Base-by-base conservation (phyloP, 495 filamentous ascomycete genomes). In the Penicillium maclennaniae region DNA sequence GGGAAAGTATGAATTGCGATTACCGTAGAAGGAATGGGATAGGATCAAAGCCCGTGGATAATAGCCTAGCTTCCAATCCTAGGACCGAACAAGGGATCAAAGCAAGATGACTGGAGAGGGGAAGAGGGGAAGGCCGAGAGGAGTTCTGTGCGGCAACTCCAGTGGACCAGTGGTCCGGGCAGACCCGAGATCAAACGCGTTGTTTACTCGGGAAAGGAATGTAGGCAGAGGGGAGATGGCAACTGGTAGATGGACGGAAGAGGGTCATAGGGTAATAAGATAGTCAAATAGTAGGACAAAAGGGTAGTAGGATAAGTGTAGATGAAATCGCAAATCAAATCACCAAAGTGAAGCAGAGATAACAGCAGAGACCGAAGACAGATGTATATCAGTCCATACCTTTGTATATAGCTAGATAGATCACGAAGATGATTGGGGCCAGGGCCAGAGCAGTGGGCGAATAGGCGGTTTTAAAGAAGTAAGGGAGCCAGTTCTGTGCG, bases 101-200 rank as follows among this genome's bases (percentile, higher is more conserved):
- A 58, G 59, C 42, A 40, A 46, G 66, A 61, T 71, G 67, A 71
- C 60, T 65, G 61, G 70, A 54, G 47, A 34, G 31, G 31, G 46
- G 45, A 58, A 54, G 54, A 56, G 49, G 16, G 49, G 14, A 26
- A 44, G 41, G 10, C 25, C 47, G 55, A 49, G 56, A 51, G 59
- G 58, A 57, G 46, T 34, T 34, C 31, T 34, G 31, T 34, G 31
- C 31, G 31, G 31, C 31, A 12, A 34, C 31, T 34, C 31, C 31
- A 34, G 31, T 34, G 31, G 23, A 2, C 23, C 23, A 23, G 14
- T 14, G 57, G 44, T 27, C 56, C 61, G 58, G 62, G 46, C 62
- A 62, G 61, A 62, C 58, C 67, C 63, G 59, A 43, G 49, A 58
- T 37, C 38, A 49, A 51, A 42, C 45, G 38, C 16, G 28, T 53